Percentiles rank a stretch among this genome's conserved stretches.
Conservation (phyloP, 139 green algal species). For the Micromonas pusilla region DNA sequence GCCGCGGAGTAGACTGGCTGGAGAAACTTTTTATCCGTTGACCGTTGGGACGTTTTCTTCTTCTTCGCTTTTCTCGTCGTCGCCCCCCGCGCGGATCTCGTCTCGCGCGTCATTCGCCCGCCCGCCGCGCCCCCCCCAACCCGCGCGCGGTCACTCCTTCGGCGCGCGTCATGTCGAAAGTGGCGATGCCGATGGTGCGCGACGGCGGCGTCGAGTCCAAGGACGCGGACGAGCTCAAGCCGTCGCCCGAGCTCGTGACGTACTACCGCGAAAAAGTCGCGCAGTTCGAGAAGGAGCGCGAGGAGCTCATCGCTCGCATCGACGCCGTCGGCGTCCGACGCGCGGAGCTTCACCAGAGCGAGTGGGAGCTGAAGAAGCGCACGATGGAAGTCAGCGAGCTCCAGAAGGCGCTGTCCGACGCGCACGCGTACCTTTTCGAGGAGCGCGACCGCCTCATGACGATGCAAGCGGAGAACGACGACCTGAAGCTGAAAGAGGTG, state of each 20-base stretch:
- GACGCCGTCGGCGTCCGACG: constrained; percentile 46
- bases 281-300: constrained; percentile 64
- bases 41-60: no score
- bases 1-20: no score
- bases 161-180: no score
- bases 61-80: no score
- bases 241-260: background rate
- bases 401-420: constrained; percentile 74
- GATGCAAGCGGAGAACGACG: constrained; percentile 74
- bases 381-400: constrained; percentile 70
- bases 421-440: constrained; percentile 77
- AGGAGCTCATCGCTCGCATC: constrained; percentile 55
- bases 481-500: constrained; percentile 64
- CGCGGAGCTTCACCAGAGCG: constrained; percentile 51
- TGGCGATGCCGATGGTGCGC: no score
- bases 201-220: no score
- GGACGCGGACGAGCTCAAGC: background rate
- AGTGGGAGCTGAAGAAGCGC: constrained; percentile 66
- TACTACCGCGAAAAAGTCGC: constrained; percentile 15
- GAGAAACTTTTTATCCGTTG: no score
- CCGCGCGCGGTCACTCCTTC: no score
- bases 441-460: constrained; percentile 70
- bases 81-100: no score
- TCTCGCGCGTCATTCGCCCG: no score
- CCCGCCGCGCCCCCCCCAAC: no score